These are phyloP conservation scores for Mycena amicta DNA, from an alignment of 768 basidiomycete species.

Conservation along the genomic window DNA sequence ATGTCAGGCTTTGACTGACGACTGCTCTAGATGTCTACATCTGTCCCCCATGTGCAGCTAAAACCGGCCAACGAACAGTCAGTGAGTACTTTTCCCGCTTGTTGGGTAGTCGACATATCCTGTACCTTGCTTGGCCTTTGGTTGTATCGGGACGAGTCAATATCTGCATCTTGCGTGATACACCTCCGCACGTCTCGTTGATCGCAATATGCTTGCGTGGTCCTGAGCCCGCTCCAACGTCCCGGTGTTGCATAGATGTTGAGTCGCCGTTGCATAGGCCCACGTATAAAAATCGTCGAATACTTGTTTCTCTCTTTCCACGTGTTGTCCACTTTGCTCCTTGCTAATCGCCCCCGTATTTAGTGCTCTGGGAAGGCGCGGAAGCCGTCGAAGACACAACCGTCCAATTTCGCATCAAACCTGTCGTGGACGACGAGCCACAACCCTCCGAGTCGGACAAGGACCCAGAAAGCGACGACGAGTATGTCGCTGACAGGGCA, in stretches of 20 bases:
- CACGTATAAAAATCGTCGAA: neutral
- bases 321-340: constrained; percentile 13
- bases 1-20: constrained; percentile 14
- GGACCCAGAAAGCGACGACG: constrained; percentile 64
- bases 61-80: constrained; percentile 65
- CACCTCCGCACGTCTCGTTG: constrained; percentile 8
- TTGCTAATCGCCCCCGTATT: constrained; percentile 28
- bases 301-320: neutral
- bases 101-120: constrained; percentile 22
- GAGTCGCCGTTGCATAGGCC: constrained; percentile 1
- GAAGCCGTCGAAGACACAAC: constrained; percentile 53
- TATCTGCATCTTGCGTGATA: constrained; percentile 13
- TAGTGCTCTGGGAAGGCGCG: constrained; percentile 76
- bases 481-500: constrained; percentile 60
- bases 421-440: constrained; percentile 28
- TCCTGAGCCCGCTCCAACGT: neutral
- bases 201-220: neutral
- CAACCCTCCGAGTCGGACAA: constrained; percentile 47
- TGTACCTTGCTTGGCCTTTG: constrained; percentile 18
- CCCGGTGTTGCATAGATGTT: neutral
- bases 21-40: constrained; percentile 28
- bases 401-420: constrained; percentile 29
- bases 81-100: constrained; percentile 66
- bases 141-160: constrained; percentile 23
- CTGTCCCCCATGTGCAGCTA: constrained; percentile 56